Evolutionary conservation across 2,329 filamentous ascomycete genomes (phyloP), one percentile per base, ranked within the genome.

Genomic region (Aspergillus carbonarius): DNA sequence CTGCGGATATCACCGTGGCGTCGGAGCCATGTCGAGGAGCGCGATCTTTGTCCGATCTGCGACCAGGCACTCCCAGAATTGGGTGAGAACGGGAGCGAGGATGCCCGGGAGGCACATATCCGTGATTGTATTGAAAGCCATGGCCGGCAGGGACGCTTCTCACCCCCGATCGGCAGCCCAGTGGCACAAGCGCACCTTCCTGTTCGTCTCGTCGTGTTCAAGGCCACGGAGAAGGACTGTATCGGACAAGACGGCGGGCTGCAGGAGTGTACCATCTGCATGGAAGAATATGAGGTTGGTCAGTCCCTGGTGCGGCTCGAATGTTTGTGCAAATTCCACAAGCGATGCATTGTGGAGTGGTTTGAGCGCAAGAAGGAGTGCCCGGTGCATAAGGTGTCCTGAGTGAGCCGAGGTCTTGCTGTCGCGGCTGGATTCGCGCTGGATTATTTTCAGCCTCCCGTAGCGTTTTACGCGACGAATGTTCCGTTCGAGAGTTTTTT

Each of bases 291-390:
- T 67, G 80, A 84, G 64, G 79, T 81, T 10, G 85, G 85, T 0
- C 82, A 85, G 66, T 76, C 81, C 64, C 77, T 88, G 75, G 84
- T 82, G 9, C 76, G 85, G 60, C 72, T 88, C 67, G 84, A 86
- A 65, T 88, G 85, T 67, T 75, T 85, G 62, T 88, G 85, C 74
- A 86, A 86, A 64, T 88, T 88, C 62, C 85, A 88, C 69, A 80
- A 82, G 71, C 72, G 72, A 49, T 88, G 85, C 67, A 87, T 88
- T 57, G 75, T 81, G 52, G 77, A 81, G 57, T 88, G 85, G 85
- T 86, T 85, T 76, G 80, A 81, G 55, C 82, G 74, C 76, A 85
- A 68, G 71, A 77, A 66, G 77, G 85, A 68, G 80, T 88, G 85
- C 70, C 85, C 85, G 2, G 85, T 86, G 58, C 85, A 88, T 73